These are phyloP conservation scores for Melampsora abietis-canadensis DNA, from an alignment of 1,284 basidiomycete genomes.

Conservation along the genomic window DNA sequence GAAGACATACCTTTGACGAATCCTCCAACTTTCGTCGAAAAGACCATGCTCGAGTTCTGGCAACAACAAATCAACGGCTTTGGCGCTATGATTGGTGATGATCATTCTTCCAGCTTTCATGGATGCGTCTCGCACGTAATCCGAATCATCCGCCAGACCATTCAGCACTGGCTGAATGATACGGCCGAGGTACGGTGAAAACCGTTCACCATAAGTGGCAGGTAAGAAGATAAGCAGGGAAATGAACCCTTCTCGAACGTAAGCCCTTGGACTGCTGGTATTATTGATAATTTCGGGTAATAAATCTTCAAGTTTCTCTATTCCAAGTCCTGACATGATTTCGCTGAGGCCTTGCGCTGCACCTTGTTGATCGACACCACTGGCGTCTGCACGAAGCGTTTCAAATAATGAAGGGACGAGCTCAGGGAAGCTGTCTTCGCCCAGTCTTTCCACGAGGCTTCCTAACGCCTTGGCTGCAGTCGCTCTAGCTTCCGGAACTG, in stretches of 20 bases:
- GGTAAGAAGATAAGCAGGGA: slow-evolving; percentile 94
- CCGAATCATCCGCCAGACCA: slow-evolving; percentile 88
- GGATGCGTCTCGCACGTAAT: slow-evolving; percentile 84
- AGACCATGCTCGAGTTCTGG: slow-evolving; percentile 93
- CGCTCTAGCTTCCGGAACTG: slow-evolving; percentile 89
- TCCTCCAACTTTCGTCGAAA: slow-evolving; percentile 41
- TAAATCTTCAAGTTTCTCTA: slow-evolving; percentile 91
- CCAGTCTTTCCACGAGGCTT: slow-evolving; percentile 90
- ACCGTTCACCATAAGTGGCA: slow-evolving; percentile 90
- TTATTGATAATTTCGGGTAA: slow-evolving; percentile 91
- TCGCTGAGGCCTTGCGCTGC: slow-evolving; percentile 97
- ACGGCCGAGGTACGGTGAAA: slow-evolving; percentile 90
- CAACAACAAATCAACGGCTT: slow-evolving; percentile 87
- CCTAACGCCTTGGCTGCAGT: slow-evolving; percentile 97
- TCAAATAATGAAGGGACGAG: slow-evolving; percentile 84
- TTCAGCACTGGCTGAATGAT: slow-evolving; percentile 90
- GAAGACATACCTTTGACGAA: slow-evolving; percentile 40
- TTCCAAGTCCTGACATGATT: slow-evolving; percentile 89
- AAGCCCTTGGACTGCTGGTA: slow-evolving; percentile 80
- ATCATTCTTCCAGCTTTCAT: slow-evolving; percentile 99
- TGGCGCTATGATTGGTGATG: slow-evolving; percentile 86
- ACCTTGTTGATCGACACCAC: slow-evolving; percentile 90
- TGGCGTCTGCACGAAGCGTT: slow-evolving; percentile 87
- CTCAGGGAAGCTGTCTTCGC: slow-evolving; percentile 92
- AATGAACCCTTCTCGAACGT: slow-evolving; percentile 97